phyloP scores from a whole-genome alignment of 257 asterid species.

The Nicotiana sylvestris region DNA sequence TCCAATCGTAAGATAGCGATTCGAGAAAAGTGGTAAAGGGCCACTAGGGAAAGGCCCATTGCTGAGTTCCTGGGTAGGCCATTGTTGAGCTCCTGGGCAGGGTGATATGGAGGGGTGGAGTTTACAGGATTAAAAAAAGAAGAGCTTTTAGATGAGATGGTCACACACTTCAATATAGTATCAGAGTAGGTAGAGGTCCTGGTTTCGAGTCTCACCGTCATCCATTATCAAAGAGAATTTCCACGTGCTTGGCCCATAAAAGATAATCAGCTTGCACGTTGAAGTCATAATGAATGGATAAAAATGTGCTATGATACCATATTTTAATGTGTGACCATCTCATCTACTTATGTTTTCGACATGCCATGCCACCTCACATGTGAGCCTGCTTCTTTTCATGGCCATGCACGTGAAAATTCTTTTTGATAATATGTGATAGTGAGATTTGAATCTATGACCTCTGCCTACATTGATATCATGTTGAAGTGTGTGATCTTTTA shows the following conservation, averaged over 20 bases:
- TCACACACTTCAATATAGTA: background rate
- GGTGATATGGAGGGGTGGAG: background rate
- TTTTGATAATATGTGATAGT: background rate
- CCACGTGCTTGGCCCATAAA: background rate
- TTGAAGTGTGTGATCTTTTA: background rate
- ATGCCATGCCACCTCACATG: background rate
- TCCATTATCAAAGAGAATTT: background rate
- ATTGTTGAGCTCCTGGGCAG: background rate
- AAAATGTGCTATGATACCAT: background rate
- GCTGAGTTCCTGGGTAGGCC: background rate
- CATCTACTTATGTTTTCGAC: background rate
- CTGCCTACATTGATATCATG: background rate
- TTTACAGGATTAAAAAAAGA: background rate
- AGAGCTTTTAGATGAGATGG: background rate
- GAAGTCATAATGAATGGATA: background rate
- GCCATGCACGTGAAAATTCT: background rate
- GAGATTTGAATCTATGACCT: background rate
- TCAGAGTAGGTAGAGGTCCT: background rate
- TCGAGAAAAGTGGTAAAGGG: background rate
- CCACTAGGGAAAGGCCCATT: background rate
- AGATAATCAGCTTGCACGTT: too few species aligned
- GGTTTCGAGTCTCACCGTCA: background rate
- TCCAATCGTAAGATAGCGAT: background rate
- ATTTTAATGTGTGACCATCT: background rate
- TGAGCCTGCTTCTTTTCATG: background rate